A percentile compares a stretch with the other conserved stretches of the same genome.
phyloP scores from a whole-genome alignment of 2,329 filamentous ascomycete species.

The Periconia sp. region DNA sequence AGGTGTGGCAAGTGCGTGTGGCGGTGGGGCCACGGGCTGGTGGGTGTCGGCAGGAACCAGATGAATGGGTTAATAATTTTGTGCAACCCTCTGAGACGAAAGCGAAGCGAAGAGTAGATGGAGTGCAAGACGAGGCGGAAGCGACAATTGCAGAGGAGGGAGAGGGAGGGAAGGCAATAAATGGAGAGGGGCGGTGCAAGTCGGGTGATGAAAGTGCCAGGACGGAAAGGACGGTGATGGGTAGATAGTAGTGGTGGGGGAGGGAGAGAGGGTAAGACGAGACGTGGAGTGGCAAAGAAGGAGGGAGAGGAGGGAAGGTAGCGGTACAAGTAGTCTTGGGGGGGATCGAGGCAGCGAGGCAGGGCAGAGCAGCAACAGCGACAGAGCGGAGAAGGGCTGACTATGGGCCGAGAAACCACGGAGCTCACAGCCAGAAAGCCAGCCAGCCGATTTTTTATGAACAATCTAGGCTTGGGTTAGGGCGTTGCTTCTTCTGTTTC shows the following conservation, averaged over 20 bases:
- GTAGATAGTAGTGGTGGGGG: background rate
- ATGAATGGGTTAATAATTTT: no score
- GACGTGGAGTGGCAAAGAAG: background rate
- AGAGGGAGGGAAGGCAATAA: background rate
- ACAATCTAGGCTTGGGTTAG: background rate
- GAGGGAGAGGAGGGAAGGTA: no score
- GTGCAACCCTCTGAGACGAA: no score
- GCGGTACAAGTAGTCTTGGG: no score
- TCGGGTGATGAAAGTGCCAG: no score
- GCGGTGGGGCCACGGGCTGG: constrained; percentile 13
- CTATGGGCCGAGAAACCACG: background rate
- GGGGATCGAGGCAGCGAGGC: no score
- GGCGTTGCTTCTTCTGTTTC: no score
- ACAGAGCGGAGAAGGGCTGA: background rate
- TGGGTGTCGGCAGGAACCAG: constrained; percentile 2
- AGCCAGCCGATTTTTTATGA: no score
- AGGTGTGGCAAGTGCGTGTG: constrained; percentile 16
- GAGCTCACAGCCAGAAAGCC: no score
- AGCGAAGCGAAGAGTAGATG: background rate
- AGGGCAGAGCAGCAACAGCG: no score
- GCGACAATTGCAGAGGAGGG: no score
- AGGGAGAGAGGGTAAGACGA: constrained; percentile 27
- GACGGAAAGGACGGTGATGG: background rate
- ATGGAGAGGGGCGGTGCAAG: constrained; percentile 6
- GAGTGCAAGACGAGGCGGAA: no score